Percentiles rank a stretch among this genome's conserved stretches.
Conservation (phyloP, 441 rosid species). For the Corymbia citriodora region DNA sequence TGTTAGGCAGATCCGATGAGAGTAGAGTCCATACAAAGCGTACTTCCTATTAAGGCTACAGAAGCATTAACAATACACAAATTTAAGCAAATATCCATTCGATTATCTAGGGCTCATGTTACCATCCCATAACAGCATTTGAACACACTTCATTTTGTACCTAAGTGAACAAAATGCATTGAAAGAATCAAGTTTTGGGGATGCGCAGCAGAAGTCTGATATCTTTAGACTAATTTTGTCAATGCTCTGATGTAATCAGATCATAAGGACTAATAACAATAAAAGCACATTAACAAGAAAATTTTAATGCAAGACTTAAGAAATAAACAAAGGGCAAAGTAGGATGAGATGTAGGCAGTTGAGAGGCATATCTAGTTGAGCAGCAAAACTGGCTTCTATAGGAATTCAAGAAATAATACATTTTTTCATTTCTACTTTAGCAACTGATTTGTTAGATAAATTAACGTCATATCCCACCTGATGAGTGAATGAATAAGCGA, state of each 20-base stretch:
- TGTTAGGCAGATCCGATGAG: neutral
- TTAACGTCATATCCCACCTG: conserved; percentile 31
- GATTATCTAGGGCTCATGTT: neutral
- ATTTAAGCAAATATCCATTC: neutral
- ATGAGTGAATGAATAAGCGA: conserved; percentile 66
- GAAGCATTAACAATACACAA: neutral
- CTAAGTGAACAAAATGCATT: neutral
- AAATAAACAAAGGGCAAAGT: neutral
- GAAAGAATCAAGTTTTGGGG: neutral
- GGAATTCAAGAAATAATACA: neutral
- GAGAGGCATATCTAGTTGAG: neutral
- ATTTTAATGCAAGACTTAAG: neutral
- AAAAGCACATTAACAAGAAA: neutral
- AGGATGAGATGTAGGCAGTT: neutral
- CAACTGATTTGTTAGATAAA: neutral
- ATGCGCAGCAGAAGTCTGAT: no score
- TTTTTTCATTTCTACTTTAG: neutral
- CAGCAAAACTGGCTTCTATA: neutral
- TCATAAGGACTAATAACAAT: neutral
- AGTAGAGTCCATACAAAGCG: neutral
- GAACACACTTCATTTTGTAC: neutral
- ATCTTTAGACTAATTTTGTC: neutral
- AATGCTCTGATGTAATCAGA: neutral
- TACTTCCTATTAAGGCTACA: neutral
- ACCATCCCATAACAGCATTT: neutral